Evolutionary conservation across 2,329 filamentous ascomycete genomes (phyloP).

Genomic region (Metarhizium sp.): DNA sequence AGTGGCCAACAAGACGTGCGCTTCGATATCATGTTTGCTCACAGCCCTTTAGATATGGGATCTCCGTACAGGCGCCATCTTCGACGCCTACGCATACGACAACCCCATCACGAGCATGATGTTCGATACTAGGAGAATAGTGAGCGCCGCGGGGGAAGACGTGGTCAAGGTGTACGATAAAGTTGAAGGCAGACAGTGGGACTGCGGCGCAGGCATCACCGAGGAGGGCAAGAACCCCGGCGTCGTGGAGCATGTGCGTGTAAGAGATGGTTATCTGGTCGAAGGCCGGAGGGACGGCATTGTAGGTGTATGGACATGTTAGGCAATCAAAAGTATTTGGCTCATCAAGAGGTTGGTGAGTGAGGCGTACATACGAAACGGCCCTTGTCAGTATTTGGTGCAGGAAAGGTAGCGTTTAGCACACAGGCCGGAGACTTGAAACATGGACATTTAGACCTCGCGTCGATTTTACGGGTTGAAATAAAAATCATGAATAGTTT

Average conservation of each 20-base stretch:
- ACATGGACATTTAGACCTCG: too few species aligned
- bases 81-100: conserved; percentile 94
- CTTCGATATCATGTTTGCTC: neutral
- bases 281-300: conserved; percentile 83
- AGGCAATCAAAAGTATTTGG: conserved; percentile 6
- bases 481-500: too few species aligned
- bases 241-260: conserved; percentile 74
- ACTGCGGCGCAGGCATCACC: conserved; percentile 76
- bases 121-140: conserved; percentile 87
- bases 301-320: conserved; percentile 84
- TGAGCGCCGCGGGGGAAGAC: conserved; percentile 80
- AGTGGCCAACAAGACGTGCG: conserved; percentile 27
- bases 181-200: conserved; percentile 90
- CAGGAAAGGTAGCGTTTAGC: too few species aligned
- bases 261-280: conserved; percentile 88
- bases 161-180: conserved; percentile 99
- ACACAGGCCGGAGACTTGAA: too few species aligned
- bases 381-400: too few species aligned
- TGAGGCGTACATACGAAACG: too few species aligned
- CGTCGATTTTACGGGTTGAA: too few species aligned
- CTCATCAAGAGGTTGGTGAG: conserved; percentile 2
- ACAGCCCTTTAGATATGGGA: conserved; percentile 78
- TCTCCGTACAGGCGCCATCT: conserved; percentile 87
- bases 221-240: conserved; percentile 55
- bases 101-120: conserved; percentile 90